A percentile compares a stretch with the other conserved stretches of the same genome.
Conservation (phyloP, 176 grass and related monocot genomes). For the Poa annua region DNA sequence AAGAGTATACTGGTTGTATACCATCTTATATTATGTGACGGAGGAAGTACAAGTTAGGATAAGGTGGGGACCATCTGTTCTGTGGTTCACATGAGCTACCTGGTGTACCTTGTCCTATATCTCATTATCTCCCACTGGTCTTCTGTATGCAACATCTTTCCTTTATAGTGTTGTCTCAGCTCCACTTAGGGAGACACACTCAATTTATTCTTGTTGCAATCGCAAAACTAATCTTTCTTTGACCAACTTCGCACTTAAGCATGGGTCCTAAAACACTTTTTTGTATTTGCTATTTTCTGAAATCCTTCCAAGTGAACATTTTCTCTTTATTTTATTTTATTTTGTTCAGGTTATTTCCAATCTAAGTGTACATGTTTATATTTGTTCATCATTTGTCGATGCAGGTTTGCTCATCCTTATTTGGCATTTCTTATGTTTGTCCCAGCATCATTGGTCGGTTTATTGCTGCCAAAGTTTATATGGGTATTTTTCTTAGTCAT, state of each 20-base stretch:
- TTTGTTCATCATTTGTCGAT: slow-evolving; percentile 40
- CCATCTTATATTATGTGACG: too few species aligned
- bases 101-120: background rate
- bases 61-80: background rate
- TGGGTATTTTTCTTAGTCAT: slow-evolving; percentile 62
- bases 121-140: background rate
- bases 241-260: background rate
- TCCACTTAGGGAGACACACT: slow-evolving; percentile 2
- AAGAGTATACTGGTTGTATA: too few species aligned
- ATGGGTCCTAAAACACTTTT: slow-evolving; percentile 20
- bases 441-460: slow-evolving; percentile 71
- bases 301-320: slow-evolving; percentile 24
- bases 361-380: slow-evolving; percentile 24
- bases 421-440: slow-evolving; percentile 97
- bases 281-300: slow-evolving; percentile 24
- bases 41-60: slow-evolving; percentile 11
- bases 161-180: slow-evolving; percentile 12
- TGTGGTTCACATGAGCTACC: background rate
- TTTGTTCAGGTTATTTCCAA: slow-evolving; percentile 21
- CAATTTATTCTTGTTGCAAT: slow-evolving; percentile 28
- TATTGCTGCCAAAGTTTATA: slow-evolving; percentile 77
- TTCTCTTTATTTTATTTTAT: slow-evolving; percentile 20
- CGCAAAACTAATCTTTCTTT: slow-evolving; percentile 28
- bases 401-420: slow-evolving; percentile 93
- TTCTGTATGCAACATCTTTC: slow-evolving; percentile 9